Conservation (phyloP, 805 yeast genomes). For the Kluyveromyces siamensis region DNA sequence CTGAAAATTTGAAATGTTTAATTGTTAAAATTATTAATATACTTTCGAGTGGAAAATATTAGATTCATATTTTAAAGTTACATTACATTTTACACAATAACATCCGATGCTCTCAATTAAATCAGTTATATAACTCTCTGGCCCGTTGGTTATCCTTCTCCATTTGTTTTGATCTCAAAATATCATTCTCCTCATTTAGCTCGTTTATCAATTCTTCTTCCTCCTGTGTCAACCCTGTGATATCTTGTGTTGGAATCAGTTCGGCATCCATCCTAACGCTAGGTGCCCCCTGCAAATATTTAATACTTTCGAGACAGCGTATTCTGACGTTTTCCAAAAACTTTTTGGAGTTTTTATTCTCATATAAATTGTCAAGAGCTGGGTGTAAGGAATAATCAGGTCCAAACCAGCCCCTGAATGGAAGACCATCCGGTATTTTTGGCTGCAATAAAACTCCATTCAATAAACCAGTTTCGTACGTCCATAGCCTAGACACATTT, state of each 20-base stretch:
- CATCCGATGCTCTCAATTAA: background rate
- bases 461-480: conserved; percentile 85
- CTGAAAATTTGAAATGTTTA: too few relatives aligned
- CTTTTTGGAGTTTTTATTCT: conserved; percentile 76
- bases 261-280: conserved; percentile 82
- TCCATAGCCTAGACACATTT: conserved; percentile 91
- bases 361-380: conserved; percentile 63
- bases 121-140: conserved; percentile 21
- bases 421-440: conserved; percentile 65
- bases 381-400: conserved; percentile 92
- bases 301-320: conserved; percentile 68
- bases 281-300: conserved; percentile 85
- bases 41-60: background rate
- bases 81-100: background rate
- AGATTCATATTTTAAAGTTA: too few relatives aligned
- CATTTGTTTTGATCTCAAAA: conserved; percentile 27
- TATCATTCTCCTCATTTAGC: conserved; percentile 28
- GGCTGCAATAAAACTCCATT: conserved; percentile 69
- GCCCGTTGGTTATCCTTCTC: conserved; percentile 32
- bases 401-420: conserved; percentile 74
- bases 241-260: conserved; percentile 58
- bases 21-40: too few relatives aligned
- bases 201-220: conserved; percentile 32
- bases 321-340: conserved; percentile 72
- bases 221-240: conserved; percentile 35